Conservation (phyloP, 352 stramenopile genomes). For the Globisporangium okanoganense region DNA sequence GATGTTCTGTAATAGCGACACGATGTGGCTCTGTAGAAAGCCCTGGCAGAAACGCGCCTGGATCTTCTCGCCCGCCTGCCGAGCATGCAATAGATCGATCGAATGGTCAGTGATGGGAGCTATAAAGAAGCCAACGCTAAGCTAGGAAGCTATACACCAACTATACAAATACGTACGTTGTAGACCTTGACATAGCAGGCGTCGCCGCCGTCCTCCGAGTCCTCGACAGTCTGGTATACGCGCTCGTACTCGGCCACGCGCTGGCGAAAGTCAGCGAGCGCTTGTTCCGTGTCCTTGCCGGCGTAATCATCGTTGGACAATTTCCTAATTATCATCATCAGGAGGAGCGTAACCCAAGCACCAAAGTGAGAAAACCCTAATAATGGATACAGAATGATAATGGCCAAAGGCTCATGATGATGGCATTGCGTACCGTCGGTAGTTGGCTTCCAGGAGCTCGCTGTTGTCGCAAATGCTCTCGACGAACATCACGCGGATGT, state of each 20-base stretch:
- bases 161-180: conserved; percentile 49
- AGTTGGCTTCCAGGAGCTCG: conserved; percentile 91
- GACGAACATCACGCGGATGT: conserved; percentile 91
- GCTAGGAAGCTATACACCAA: too few relatives aligned
- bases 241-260: conserved; percentile 92
- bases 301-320: conserved; percentile 90
- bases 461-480: conserved; percentile 94
- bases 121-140: too few relatives aligned
- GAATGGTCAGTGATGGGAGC: not conserved
- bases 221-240: conserved; percentile 90
- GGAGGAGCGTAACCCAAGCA: conserved; percentile 16
- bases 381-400: conserved; percentile 18
- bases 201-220: conserved; percentile 69
- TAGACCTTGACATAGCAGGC: conserved; percentile 93
- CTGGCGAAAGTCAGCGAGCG: conserved; percentile 85
- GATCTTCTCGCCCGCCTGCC: conserved; percentile 87
- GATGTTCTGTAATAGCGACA: conserved; percentile 90
- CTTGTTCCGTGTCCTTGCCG: conserved; percentile 75
- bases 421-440: conserved; percentile 41
- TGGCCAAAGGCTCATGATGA: not conserved
- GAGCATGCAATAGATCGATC: not conserved
- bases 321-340: conserved; percentile 34
- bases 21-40: conserved; percentile 85
- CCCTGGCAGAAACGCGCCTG: conserved; percentile 82
- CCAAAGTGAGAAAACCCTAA: not conserved